phyloP scores from a whole-genome alignment of 177 flowering plant genomes.

The Tripterygium wilfordii region DNA sequence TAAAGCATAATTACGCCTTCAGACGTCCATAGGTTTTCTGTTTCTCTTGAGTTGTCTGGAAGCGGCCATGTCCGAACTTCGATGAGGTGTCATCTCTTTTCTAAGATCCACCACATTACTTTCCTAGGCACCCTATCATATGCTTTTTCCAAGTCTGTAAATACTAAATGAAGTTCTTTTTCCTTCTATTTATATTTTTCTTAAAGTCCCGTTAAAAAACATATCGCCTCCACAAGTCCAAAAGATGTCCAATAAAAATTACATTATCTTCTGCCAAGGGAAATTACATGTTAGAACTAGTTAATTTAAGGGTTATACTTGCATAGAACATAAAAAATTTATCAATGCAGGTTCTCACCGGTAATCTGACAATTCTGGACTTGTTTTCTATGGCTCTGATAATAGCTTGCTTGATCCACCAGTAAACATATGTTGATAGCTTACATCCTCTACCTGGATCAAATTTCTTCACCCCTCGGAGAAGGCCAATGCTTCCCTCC shows the following conservation, averaged over 20 bases:
- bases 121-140: no score
- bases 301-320: no score
- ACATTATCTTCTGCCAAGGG: no score
- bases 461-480: slow-evolving; percentile 28
- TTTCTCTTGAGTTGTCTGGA: slow-evolving; percentile 78
- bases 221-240: no score
- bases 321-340: no score
- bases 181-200: no score
- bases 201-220: no score
- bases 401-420: slow-evolving; percentile 41
- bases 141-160: no score
- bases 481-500: slow-evolving; percentile 38
- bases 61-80: slow-evolving; percentile 83
- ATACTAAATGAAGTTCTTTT: no score
- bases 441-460: slow-evolving; percentile 24
- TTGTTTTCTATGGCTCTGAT: slow-evolving; percentile 24
- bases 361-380: slow-evolving; percentile 28
- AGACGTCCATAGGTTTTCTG: slow-evolving; percentile 55
- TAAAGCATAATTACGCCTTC: slow-evolving; percentile 42
- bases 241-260: no score
- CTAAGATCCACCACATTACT: no score
- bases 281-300: no score
- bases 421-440: slow-evolving; percentile 31
- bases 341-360: slow-evolving; percentile 20
- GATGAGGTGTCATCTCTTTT: slow-evolving; percentile 90